Percentiles rank a stretch among this genome's conserved stretches.
Conservation (phyloP, 352 stramenopile genomes). For the Blastocystis sp. region DNA sequence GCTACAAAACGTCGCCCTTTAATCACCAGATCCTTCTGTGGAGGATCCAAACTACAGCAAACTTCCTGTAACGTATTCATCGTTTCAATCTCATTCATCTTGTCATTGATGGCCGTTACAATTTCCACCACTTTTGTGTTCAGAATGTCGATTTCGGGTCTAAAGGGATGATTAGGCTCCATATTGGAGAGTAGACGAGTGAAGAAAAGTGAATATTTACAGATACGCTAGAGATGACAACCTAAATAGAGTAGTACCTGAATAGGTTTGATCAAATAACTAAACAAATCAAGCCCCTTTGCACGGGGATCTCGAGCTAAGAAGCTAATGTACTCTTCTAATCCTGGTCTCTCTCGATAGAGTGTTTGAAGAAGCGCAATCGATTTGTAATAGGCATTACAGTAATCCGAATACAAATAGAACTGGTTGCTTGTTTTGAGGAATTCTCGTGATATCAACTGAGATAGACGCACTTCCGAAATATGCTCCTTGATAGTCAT, state of each 20-base stretch:
- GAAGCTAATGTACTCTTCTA: neutral
- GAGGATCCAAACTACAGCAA: neutral
- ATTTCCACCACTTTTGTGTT: constrained; percentile 21
- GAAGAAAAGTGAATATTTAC: constrained; percentile 60
- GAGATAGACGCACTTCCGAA: neutral
- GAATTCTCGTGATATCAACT: constrained; percentile 39
- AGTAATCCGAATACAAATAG: constrained; percentile 53
- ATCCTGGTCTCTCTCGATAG: neutral
- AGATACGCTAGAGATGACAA: constrained; percentile 15
- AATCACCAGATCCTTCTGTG: constrained; percentile 36
- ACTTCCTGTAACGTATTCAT: neutral
- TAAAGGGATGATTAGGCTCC: constrained; percentile 53
- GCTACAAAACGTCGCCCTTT: neutral
- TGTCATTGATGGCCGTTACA: constrained; percentile 28
- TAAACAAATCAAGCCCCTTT: constrained; percentile 39
- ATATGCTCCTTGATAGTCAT: constrained; percentile 27
- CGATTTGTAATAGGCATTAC: neutral
- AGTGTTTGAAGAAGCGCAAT: constrained; percentile 15
- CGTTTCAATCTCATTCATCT: constrained; percentile 11
- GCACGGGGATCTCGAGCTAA: constrained; percentile 20
- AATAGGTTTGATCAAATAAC: constrained; percentile 60
- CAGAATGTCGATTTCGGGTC: neutral
- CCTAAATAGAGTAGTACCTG: neutral
- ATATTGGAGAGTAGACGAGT: constrained; percentile 30
- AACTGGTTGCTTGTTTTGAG: constrained; percentile 38